Evolutionary conservation across 129 eudicot genomes (phyloP), one percentile per base, ranked within the genome.

Genomic region (Cynara cardunculus): DNA sequence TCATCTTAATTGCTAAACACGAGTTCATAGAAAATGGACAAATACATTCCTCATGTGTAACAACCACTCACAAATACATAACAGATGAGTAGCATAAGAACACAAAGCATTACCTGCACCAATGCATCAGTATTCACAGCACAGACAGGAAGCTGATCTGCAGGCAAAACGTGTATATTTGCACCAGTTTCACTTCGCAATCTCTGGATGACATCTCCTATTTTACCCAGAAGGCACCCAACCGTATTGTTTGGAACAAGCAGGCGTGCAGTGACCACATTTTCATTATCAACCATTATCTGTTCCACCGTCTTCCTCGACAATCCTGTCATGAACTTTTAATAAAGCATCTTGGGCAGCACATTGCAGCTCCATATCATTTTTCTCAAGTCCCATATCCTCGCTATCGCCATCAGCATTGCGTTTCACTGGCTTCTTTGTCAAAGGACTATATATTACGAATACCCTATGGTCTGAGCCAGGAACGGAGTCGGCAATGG

Each of bases 271-370:
- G 82, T 85, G 68, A 92, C 86, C 34, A 71, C 83, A 31, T 28
- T 78, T 53, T 85, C 89, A 24, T 78, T 82, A 67, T 69, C 87
- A 67, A 37, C 39, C 82, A 14, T 80, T 84, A 31, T 82, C 83
- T 21, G 66, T 13, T 68, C 84, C 91, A 79, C 90, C 87, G 76
- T 92, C 97, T 74, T 90, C 97, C 53, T 85, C 91, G 26, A 87
- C 83, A 31, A 92, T 90, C 73, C 88, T 87, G 27, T 88, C 89
- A 78, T 92, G 97, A 84, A 92, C 93, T 88, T 81, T 90, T 68
- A 92, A 31, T 12, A 90, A 83, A 85, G 97, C 97, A 84, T 84
- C 91, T 87, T 92, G 97, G 22, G 97, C 95, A 28, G 95, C 90
- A 85, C 95, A 92, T 75, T 88, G 90, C 56, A 82, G 83, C 81